Conservation (phyloP, 2,329 filamentous ascomycete genomes). For the Diaporthe sp. region DNA sequence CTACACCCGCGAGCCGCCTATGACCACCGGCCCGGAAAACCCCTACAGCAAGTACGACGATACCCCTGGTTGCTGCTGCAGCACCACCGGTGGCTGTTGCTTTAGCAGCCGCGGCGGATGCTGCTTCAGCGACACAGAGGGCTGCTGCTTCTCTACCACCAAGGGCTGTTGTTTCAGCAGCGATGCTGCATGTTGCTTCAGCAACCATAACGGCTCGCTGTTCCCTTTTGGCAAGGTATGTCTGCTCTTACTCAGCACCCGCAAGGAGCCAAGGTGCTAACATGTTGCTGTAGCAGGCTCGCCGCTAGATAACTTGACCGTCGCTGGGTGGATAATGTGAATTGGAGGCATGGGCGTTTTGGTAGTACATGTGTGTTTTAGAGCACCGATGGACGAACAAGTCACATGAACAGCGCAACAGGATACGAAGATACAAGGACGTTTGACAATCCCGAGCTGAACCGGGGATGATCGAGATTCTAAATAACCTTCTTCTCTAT, state of each 20-base stretch:
- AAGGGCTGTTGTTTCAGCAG: slow-evolving; percentile 22
- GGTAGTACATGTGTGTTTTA: not conserved
- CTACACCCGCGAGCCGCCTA: not conserved
- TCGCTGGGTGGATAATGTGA: not conserved
- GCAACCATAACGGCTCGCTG: not conserved
- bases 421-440: not conserved
- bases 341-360: not conserved
- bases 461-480: not conserved
- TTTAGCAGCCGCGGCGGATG: slow-evolving; percentile 36
- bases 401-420: too few species aligned
- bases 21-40: not conserved
- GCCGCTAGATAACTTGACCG: not conserved
- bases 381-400: not conserved
- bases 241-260: too few species aligned
- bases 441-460: not conserved
- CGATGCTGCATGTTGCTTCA: slow-evolving; percentile 19
- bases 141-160: slow-evolving; percentile 27
- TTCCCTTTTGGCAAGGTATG: not conserved
- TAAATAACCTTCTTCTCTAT: not conserved
- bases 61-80: slow-evolving; percentile 18
- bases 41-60: slow-evolving; percentile 21
- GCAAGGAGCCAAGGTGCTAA: not conserved
- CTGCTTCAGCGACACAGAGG: slow-evolving; percentile 33
- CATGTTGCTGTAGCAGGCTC: not conserved
- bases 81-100: slow-evolving; percentile 35